These are phyloP conservation scores for Podila epigama DNA, from an alignment of 192 early-diverging fungal species.

Conservation along the genomic window DNA sequence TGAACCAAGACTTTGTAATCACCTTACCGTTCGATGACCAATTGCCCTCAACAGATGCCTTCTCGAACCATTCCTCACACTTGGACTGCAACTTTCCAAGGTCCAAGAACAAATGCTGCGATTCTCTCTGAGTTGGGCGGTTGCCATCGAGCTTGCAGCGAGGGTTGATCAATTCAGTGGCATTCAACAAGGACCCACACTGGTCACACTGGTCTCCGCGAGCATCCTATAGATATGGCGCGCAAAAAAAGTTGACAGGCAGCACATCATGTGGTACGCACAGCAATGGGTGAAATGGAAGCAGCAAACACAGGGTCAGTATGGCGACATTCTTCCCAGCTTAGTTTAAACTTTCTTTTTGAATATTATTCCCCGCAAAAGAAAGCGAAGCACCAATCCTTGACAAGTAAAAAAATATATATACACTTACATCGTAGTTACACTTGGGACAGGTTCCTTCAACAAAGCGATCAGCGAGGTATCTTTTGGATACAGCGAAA, in stretches of 20 bases:
- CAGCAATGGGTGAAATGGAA: too few species aligned
- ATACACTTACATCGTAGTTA: slow-evolving; percentile 64
- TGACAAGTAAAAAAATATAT: background rate
- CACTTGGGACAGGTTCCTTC: slow-evolving; percentile 96
- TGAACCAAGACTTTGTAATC: slow-evolving; percentile 94
- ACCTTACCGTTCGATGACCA: slow-evolving; percentile 90
- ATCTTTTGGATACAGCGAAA: slow-evolving; percentile 53
- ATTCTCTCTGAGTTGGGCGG: slow-evolving; percentile 80
- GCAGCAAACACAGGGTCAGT: too few species aligned
- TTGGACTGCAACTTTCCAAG: slow-evolving; percentile 77
- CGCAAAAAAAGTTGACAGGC: background rate
- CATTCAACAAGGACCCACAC: slow-evolving; percentile 90
- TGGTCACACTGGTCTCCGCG: slow-evolving; percentile 99
- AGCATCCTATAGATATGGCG: slow-evolving; percentile 68
- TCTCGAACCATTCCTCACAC: slow-evolving; percentile 79
- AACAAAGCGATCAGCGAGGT: slow-evolving; percentile 97
- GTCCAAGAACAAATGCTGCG: slow-evolving; percentile 92
- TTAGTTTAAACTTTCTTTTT: background rate
- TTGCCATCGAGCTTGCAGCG: slow-evolving; percentile 93
- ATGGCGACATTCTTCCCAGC: background rate
- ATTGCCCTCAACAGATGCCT: slow-evolving; percentile 72
- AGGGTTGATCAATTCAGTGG: slow-evolving; percentile 91
- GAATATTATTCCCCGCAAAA: background rate
- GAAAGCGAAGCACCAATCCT: background rate
- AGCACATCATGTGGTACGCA: too few species aligned